Percentiles rank a stretch among this genome's conserved stretches.
Conservation (phyloP, 2,329 filamentous ascomycete genomes). For the Aspergillus pseudonomiae region DNA sequence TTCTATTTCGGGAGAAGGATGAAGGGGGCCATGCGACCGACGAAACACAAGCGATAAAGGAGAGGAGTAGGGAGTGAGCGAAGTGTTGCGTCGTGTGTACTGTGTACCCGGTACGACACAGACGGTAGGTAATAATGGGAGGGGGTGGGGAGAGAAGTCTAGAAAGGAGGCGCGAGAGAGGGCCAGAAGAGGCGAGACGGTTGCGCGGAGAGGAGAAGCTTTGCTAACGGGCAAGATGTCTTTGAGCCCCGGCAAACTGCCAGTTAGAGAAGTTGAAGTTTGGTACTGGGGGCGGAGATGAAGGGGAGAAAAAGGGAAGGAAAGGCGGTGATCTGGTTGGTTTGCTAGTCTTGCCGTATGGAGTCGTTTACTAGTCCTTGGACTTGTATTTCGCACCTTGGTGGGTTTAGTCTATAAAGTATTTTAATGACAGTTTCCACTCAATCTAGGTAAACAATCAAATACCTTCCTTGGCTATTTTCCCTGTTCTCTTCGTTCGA, state of each 20-base stretch:
- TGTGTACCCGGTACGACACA: neutral
- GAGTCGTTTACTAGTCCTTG: neutral
- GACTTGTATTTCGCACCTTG: neutral
- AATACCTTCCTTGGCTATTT: neutral
- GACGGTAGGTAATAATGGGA: neutral
- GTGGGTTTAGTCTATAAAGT: neutral
- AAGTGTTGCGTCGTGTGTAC: neutral
- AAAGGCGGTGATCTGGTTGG: constrained; percentile 6
- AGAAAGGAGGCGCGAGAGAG: neutral
- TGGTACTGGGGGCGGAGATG: constrained; percentile 2
- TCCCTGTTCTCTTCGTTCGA: neutral
- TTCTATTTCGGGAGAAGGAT: constrained; percentile 9
- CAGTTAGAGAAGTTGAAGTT: constrained; percentile 1
- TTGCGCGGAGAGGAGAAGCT: neutral
- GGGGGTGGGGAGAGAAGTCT: neutral
- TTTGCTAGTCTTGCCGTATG: constrained; percentile 1
- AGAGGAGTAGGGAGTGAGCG: constrained; percentile 13
- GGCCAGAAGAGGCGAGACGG: neutral
- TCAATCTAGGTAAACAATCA: neutral
- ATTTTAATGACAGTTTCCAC: neutral
- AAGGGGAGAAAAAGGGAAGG: constrained; percentile 4
- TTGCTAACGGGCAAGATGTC: neutral
- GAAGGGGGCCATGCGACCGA: constrained; percentile 20
- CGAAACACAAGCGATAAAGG: constrained; percentile 5
- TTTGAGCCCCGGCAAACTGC: neutral